A percentile compares a stretch with the other conserved stretches of the same genome.
Conservation (phyloP, 2,329 filamentous ascomycete genomes). For the Metarhizium guizhouense region DNA sequence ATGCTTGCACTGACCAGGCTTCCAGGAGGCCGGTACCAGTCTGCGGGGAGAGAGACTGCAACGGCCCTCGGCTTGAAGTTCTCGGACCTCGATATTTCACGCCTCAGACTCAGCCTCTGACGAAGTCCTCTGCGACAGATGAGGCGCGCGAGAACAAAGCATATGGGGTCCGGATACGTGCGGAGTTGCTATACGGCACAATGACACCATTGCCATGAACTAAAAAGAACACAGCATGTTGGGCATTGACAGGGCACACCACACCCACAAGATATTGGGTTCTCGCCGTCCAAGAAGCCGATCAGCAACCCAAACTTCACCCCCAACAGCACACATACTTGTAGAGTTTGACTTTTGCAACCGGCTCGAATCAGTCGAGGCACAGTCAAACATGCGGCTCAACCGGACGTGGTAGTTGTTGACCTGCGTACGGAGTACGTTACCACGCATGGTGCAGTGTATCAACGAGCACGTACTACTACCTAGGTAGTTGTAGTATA, state of each 20-base stretch:
- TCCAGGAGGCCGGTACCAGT: background rate
- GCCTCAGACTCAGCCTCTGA: background rate
- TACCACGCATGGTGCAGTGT: too few relatives aligned
- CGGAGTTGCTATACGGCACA: constrained; percentile 3
- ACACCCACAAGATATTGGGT: background rate
- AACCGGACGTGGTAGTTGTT: background rate
- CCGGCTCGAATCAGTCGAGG: background rate
- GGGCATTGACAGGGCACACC: background rate
- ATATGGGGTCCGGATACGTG: background rate
- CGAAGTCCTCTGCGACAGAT: background rate
- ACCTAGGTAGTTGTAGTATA: too few relatives aligned
- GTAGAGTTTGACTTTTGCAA: background rate
- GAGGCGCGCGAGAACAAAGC: background rate
- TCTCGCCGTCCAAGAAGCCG: background rate
- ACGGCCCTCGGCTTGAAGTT: background rate
- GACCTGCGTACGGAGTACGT: too few relatives aligned
- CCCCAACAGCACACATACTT: background rate
- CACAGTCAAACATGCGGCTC: background rate
- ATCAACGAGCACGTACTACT: too few relatives aligned
- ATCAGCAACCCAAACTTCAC: background rate
- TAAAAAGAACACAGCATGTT: background rate
- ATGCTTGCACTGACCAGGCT: background rate
- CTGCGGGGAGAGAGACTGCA: background rate
- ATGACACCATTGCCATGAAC: background rate
- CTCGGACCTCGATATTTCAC: background rate